phyloP scores from a whole-genome alignment of 2,329 filamentous ascomycete genomes.

The Dothidotthia symphoricarpi region DNA sequence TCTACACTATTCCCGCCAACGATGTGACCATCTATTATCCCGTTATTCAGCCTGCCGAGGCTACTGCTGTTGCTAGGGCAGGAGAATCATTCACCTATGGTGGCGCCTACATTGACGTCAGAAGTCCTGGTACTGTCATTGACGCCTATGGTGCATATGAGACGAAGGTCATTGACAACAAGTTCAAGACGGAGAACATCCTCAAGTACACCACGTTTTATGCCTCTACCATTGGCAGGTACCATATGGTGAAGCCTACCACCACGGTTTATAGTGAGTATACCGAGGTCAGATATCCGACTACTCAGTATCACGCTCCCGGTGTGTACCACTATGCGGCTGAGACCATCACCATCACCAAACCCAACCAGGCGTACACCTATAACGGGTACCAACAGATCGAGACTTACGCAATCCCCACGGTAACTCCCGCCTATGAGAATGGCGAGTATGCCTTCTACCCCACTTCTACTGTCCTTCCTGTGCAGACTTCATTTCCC shows the following conservation, averaged over 20 bases:
- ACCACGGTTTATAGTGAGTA: constrained; percentile 27
- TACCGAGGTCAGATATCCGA: constrained; percentile 28
- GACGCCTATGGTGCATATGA: constrained; percentile 25
- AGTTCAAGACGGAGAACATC: constrained; percentile 22
- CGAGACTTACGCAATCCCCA: constrained; percentile 17
- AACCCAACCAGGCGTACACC: constrained; percentile 27
- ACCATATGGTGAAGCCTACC: constrained; percentile 37
- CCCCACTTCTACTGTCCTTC: too few relatives aligned
- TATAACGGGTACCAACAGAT: constrained; percentile 29
- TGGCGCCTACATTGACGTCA: constrained; percentile 21
- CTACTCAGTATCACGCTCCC: constrained; percentile 21
- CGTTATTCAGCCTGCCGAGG: constrained; percentile 21
- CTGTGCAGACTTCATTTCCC: too few relatives aligned
- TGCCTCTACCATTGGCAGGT: constrained; percentile 23
- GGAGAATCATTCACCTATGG: constrained; percentile 29
- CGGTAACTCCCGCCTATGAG: constrained; percentile 10
- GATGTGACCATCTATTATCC: constrained; percentile 23
- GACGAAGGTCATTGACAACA: constrained; percentile 14
- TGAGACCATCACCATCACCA: constrained; percentile 36
- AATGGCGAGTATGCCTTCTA: too few relatives aligned
- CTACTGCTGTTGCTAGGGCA: constrained; percentile 21
- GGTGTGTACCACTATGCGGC: constrained; percentile 29
- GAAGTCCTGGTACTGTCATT: constrained; percentile 26
- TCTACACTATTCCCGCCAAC: constrained; percentile 31
- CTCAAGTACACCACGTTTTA: constrained; percentile 25